A percentile compares a stretch with the other conserved stretches of the same genome.
Conservation (phyloP, 2,329 filamentous ascomycete species). For the Colletotrichum musicola region DNA sequence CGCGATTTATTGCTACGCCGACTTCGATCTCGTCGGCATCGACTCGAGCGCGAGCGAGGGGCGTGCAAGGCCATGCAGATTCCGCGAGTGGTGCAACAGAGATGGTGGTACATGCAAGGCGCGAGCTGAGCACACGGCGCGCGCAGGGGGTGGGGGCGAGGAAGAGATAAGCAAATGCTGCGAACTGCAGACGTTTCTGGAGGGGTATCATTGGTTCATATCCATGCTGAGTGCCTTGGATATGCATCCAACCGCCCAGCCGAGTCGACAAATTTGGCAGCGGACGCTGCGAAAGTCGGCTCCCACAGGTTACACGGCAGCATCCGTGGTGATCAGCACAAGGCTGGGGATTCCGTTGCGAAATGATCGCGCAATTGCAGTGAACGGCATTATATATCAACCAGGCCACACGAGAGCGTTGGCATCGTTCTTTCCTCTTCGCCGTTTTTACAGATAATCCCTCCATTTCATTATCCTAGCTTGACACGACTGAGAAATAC, state of each 20-base stretch:
- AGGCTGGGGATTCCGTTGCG: too few species aligned
- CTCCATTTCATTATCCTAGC: too few species aligned
- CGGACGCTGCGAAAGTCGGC: neutral
- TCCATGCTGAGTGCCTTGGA: neutral
- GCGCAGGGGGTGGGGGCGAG: conserved; percentile 52
- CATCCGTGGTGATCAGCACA: neutral
- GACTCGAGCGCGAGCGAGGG: conserved; percentile 55
- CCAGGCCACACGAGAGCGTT: too few species aligned
- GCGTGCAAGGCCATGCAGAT: conserved; percentile 53
- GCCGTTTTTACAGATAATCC: too few species aligned
- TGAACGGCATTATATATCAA: too few species aligned
- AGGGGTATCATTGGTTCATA: conserved; percentile 37
- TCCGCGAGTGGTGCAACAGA: conserved; percentile 56
- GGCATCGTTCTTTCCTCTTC: too few species aligned
- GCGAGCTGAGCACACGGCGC: conserved; percentile 43
- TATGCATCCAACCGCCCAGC: neutral
- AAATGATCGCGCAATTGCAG: too few species aligned
- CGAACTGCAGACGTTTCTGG: conserved; percentile 33
- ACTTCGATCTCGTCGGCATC: conserved; percentile 52
- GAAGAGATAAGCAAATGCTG: conserved; percentile 53
- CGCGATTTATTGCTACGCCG: conserved; percentile 56
- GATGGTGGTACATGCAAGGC: conserved; percentile 54
- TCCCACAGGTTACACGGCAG: neutral
- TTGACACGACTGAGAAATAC: too few species aligned
- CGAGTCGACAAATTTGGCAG: neutral